A percentile compares a stretch with the other conserved stretches of the same genome.
These are phyloP conservation scores for Colletotrichum liaoningense DNA, from an alignment of 2,329 filamentous ascomycete genomes.

Conservation along the genomic window DNA sequence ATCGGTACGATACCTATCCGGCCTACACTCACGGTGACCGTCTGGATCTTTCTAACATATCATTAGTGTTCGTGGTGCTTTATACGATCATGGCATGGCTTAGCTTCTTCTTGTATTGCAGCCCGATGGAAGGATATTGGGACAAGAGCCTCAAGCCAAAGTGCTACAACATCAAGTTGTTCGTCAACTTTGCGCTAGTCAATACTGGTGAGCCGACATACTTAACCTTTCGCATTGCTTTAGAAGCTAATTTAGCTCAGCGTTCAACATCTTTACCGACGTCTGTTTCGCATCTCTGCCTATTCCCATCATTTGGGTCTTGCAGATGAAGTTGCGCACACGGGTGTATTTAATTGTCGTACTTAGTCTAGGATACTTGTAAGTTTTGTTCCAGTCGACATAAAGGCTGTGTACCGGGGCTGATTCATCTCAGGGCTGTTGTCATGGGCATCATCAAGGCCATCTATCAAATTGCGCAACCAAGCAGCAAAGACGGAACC, in stretches of 20 bases:
- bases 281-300: conserved; percentile 55
- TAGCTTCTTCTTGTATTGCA: conserved; percentile 40
- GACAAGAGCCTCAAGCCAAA: conserved; percentile 32
- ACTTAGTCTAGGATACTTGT: conserved; percentile 56
- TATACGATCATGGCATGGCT: conserved; percentile 39
- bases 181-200: conserved; percentile 55
- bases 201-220: conserved; percentile 25
- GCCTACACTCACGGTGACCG: too few relatives aligned
- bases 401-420: accelerated
- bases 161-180: conserved; percentile 37
- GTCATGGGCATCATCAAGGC: conserved; percentile 53
- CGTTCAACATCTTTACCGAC: conserved; percentile 56
- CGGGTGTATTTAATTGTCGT: conserved; percentile 53
- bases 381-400: conserved; percentile 18
- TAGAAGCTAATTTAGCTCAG: conserved; percentile 35
- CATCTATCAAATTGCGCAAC: conserved; percentile 48
- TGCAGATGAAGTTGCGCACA: conserved; percentile 52
- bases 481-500: conserved; percentile 45
- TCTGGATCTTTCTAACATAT: not conserved
- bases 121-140: conserved; percentile 39
- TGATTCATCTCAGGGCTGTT: conserved; percentile 45
- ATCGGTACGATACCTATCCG: conserved; percentile 28
- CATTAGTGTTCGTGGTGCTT: conserved; percentile 36
- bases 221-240: not conserved
- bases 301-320: conserved; percentile 52